These are phyloP conservation scores for Dactylellina haptotyla DNA, from an alignment of 2,329 filamentous ascomycete species.

Conservation along the genomic window DNA sequence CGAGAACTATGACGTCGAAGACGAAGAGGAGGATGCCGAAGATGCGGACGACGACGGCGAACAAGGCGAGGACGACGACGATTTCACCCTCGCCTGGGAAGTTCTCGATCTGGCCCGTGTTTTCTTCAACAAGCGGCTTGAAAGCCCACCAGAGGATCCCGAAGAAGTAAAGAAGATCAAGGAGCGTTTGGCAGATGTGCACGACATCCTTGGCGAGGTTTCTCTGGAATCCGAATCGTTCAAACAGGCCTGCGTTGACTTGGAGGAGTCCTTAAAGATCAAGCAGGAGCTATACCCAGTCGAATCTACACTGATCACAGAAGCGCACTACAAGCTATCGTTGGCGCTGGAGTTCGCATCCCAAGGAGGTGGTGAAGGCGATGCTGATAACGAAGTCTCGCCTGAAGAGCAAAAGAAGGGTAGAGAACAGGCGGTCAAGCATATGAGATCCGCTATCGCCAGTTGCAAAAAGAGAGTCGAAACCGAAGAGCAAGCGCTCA, in stretches of 20 bases:
- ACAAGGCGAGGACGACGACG: slow-evolving; percentile 69
- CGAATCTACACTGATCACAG: slow-evolving; percentile 85
- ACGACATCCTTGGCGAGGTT: slow-evolving; percentile 93
- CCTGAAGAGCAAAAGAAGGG: slow-evolving; percentile 68
- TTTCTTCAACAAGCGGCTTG: slow-evolving; percentile 69
- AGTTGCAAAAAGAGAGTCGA: slow-evolving; percentile 56
- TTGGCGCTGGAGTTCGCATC: slow-evolving; percentile 88
- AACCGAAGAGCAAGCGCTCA: slow-evolving; percentile 58
- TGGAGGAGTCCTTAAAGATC: slow-evolving; percentile 78
- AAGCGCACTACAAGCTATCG: slow-evolving; percentile 96
- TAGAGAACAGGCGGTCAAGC: slow-evolving; percentile 58
- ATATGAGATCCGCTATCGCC: slow-evolving; percentile 57
- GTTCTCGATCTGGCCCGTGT: slow-evolving; percentile 82
- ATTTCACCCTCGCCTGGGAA: slow-evolving; percentile 78
- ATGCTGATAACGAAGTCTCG: slow-evolving; percentile 72
- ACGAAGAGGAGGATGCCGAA: slow-evolving; percentile 63
- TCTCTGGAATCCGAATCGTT: slow-evolving; percentile 97
- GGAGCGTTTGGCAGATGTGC: slow-evolving; percentile 83
- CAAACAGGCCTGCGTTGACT: slow-evolving; percentile 83
- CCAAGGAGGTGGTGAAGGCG: slow-evolving; percentile 56
- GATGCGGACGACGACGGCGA: slow-evolving; percentile 62
- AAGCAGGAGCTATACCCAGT: slow-evolving; percentile 81
- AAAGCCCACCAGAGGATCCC: slow-evolving; percentile 48
- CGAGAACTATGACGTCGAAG: slow-evolving; percentile 73
- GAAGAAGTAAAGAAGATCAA: slow-evolving; percentile 62